Conservation (phyloP, 352 stramenopile genomes). For the Phytopythium mirpurense region DNA sequence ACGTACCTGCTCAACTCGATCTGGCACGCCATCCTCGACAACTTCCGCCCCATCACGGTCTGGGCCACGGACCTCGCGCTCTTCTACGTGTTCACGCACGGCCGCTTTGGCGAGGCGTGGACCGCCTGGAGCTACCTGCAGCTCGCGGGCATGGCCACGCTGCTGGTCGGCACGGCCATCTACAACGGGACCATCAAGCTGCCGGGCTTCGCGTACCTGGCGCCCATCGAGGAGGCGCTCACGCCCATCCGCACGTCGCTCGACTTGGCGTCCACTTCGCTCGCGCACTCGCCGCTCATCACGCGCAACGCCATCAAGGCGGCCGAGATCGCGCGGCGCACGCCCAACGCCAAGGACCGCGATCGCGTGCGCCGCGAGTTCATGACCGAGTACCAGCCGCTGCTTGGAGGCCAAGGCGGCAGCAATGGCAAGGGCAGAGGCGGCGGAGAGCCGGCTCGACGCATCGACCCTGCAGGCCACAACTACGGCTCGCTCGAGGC, state of each 20-base stretch:
- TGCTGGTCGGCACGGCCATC: constrained; percentile 94
- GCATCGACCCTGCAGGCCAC: constrained; percentile 71
- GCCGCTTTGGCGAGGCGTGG: constrained; percentile 93
- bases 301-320: constrained; percentile 81
- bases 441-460: constrained; percentile 35
- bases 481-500: constrained; percentile 79
- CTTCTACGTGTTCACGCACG: constrained; percentile 92
- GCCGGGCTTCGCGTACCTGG: constrained; percentile 72
- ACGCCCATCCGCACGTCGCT: constrained; percentile 68
- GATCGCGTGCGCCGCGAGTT: constrained; percentile 80
- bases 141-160: constrained; percentile 89
- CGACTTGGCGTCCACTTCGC: constrained; percentile 31
- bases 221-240: constrained; percentile 55
- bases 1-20: constrained; percentile 96
- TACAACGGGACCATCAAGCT: constrained; percentile 93
- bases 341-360: constrained; percentile 72
- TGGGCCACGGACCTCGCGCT: constrained; percentile 94
- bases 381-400: constrained; percentile 84
- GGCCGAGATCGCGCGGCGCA: constrained; percentile 71
- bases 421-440: constrained; percentile 14
- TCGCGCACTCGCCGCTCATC: constrained; percentile 73
- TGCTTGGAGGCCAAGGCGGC: constrained; percentile 10
- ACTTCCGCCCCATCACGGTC: constrained; percentile 96
- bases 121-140: constrained; percentile 94
- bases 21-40: constrained; percentile 98